Percentiles rank a stretch among this genome's conserved stretches.
These are phyloP conservation scores for Syzygium aqueum DNA, from an alignment of 345 rosid genomes.

Conservation along the genomic window DNA sequence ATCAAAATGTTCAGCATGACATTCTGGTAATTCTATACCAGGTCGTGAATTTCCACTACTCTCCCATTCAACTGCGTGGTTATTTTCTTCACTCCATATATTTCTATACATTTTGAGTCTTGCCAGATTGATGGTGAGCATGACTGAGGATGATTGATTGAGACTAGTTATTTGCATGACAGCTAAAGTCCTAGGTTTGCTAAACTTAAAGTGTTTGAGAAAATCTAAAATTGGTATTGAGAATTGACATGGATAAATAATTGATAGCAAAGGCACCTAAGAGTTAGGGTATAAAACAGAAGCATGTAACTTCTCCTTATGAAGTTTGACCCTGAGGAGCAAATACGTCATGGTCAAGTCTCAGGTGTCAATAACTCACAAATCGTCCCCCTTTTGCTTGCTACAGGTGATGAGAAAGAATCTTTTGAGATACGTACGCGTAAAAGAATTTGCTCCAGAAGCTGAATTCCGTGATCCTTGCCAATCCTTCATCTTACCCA, in stretches of 20 bases:
- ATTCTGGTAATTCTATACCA: constrained; percentile 48
- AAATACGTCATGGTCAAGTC: neutral
- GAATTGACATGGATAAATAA: neutral
- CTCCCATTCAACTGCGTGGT: neutral
- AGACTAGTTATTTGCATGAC: neutral
- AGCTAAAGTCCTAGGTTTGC: neutral
- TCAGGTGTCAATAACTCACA: neutral
- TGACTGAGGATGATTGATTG: neutral
- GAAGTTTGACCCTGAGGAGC: neutral
- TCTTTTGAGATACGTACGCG: constrained; percentile 61
- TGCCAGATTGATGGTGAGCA: neutral
- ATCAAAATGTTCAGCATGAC: constrained; percentile 72
- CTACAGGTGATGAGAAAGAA: constrained; percentile 68
- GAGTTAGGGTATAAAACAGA: neutral
- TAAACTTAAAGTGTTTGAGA: neutral
- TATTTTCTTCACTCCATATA: neutral
- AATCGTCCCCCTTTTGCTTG: neutral
- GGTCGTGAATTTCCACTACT: neutral
- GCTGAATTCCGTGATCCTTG: constrained; percentile 64
- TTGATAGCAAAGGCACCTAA: neutral
- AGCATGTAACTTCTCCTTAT: neutral
- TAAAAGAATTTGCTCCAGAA: constrained; percentile 76
- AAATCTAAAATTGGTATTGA: neutral
- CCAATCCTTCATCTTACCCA: constrained; percentile 64
- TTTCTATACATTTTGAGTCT: neutral